Evolutionary conservation across 2,329 filamentous ascomycete species (phyloP), one percentile per base, ranked within the genome.

Genomic region (Ophiostoma australiae): DNA sequence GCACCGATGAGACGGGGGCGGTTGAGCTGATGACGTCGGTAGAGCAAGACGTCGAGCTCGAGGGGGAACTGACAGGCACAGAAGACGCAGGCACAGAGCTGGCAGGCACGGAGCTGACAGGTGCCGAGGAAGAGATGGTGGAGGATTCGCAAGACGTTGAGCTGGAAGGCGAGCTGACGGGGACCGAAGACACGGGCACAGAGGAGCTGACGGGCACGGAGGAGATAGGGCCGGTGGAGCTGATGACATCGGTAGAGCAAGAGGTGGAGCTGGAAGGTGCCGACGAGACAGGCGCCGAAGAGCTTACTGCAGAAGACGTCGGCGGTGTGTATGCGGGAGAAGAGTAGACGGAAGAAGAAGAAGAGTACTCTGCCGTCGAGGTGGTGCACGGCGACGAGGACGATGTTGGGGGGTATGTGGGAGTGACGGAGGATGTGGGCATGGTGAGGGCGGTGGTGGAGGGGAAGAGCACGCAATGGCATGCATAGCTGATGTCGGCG

Each of bases 401-500:
- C 5, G 44, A 48, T 20, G 44, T 7, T 20, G 17, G 15, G 5
- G 41, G 15, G 41, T 48, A 20, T 20, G 44, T 2, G 7, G 44
- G 44, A 7, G 17, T 48, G 20, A 20, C 20, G 31, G 61, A n/a
- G 55, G 67, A 11, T 7, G 58, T 61, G 20, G 65, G 23, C 33
- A 20, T 5, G 7, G 52, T 58, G 23, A 58, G 52, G 8, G 52
- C 52, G 11, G 11, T 70, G 17, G 48, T 72, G 23, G 52, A 8
- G 10, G 27, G 10, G 15, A 31, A 35, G 20, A 72, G 10, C 8
- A 74, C 58, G 31, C 73, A 74, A 37, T 65, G 39, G 70, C 73
- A 74, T 4, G 68, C 68, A 20, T 68, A 69, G 70, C 70, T 74
- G 27, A 74, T 68, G 33, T 3, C 20, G n/a, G 6, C 8, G 4